Evolutionary conservation across 2,329 filamentous ascomycete species (phyloP).

Genomic region (Beauveria rudraprayagi): DNA sequence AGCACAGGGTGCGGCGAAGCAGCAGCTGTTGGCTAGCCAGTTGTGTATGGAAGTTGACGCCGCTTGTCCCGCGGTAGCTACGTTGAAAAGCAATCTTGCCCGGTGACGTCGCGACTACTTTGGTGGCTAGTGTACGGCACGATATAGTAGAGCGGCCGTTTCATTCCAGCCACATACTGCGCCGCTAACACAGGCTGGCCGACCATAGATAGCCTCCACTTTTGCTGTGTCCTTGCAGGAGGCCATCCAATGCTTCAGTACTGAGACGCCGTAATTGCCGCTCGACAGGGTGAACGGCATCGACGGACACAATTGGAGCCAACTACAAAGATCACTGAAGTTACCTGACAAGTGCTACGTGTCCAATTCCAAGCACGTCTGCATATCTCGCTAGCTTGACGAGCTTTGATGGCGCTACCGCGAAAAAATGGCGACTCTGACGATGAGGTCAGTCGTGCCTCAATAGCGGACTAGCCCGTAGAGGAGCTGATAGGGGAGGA

Average conservation of each 20-base stretch:
- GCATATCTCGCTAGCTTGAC: neutral
- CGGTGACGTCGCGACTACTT: neutral
- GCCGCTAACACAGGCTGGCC: neutral
- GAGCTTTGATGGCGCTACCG: neutral
- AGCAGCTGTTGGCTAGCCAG: no score
- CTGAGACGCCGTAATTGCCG: neutral
- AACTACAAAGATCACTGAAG: neutral
- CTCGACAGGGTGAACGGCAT: neutral
- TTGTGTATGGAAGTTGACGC: no score
- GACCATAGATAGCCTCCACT: no score
- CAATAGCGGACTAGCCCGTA: neutral
- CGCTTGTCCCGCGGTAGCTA: no score
- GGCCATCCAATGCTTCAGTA: constrained; percentile 10
- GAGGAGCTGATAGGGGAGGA: neutral
- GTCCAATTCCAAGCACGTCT: neutral
- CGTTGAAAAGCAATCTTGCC: no score
- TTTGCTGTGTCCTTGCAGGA: no score
- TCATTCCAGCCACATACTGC: neutral
- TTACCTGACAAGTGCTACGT: neutral
- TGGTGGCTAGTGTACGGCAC: neutral
- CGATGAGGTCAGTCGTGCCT: neutral
- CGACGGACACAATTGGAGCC: neutral
- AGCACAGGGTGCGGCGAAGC: no score
- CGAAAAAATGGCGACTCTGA: neutral
- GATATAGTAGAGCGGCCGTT: neutral